A percentile compares a stretch with the other conserved stretches of the same genome.
phyloP scores from a whole-genome alignment of 495 filamentous ascomycete genomes.

The Alectoria sarmentosa region DNA sequence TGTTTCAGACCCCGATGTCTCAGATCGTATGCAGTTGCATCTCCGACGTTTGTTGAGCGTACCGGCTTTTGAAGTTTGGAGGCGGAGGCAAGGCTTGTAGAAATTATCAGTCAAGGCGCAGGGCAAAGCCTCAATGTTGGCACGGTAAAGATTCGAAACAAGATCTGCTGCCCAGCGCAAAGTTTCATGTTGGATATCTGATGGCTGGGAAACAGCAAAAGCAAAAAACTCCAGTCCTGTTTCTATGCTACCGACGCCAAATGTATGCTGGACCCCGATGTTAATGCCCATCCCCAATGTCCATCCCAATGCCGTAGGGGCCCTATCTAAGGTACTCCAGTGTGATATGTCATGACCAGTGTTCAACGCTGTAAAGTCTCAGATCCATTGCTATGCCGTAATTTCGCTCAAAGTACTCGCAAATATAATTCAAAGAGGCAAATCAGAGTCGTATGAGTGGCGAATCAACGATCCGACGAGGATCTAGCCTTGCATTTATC shows the following conservation, averaged over 20 bases:
- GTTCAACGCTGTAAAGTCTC: not conserved
- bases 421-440: not conserved
- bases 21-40: slow-evolving; percentile 1
- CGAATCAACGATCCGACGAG: slow-evolving; percentile 7
- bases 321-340: not conserved
- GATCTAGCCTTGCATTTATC: slow-evolving; percentile 70
- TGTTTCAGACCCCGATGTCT: not conserved
- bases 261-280: slow-evolving; percentile 1
- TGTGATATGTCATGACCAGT: not conserved
- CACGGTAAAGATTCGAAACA: not conserved
- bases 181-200: not conserved
- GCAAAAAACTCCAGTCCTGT: not conserved
- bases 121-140: not conserved
- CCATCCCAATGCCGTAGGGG: not conserved
- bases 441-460: not conserved
- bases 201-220: not conserved
- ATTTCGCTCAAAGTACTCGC: slow-evolving; percentile 9
- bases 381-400: slow-evolving; percentile 19
- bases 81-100: not conserved
- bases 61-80: not conserved
- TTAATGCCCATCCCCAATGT: slow-evolving; percentile 1
- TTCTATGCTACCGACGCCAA: slow-evolving; percentile 1
- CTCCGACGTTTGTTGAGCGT: not conserved
- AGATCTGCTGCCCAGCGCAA: not conserved
- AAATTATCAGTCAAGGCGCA: not conserved